Base-by-base conservation (phyloP, 257 asterid species). In the Asclepias syriaca region DNA sequence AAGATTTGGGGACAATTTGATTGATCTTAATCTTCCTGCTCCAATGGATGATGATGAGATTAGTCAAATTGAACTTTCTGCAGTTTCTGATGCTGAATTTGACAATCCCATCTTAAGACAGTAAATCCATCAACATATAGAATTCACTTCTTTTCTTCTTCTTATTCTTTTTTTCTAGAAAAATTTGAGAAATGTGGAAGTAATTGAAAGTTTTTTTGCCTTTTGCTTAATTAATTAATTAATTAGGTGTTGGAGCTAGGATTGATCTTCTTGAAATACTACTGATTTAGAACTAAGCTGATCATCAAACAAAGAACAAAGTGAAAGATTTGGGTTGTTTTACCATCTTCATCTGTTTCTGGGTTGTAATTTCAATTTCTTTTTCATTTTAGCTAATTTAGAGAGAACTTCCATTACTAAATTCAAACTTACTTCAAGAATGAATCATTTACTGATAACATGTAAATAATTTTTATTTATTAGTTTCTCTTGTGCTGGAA, bases 1-100 rank as follows among this genome's bases (percentile, higher is more conserved):
- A 21, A 82, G 85, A 75, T 63, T 54, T 48, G 82, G 79, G 19
- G 86, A 79, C 19, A 55, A 21, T 56, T 74, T 89, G 54, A 79
- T 92, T 72, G 98, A 92, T 87, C 98, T 92, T 78, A 92, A 92
- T 73, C 90, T 88, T 37, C 97, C 97, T 9, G 97, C 96, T 29
- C 93, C 96, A 66, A 57, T 72, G 73, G 83, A 76, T 0, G 96
- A 86, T 13, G 92, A 87, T 55, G 92, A 86, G 24, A 77, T 69
- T 15, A 84, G 92, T 72, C 96, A 90, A 51, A 74, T 88, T 48
- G 90, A 83, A 10, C 56, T 81, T 77, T 87, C 89, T 0, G 90
- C 85, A 1, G 85, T 91, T 80, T 88, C 91, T 40, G 89, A 83
- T 79, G 86, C 81, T 21, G 86, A 82, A 65, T 80, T 79, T 65